Percentiles rank a stretch among this genome's conserved stretches.
These are phyloP conservation scores for Fusarium redolens DNA, from an alignment of 2,329 filamentous ascomycete species.

Conservation along the genomic window DNA sequence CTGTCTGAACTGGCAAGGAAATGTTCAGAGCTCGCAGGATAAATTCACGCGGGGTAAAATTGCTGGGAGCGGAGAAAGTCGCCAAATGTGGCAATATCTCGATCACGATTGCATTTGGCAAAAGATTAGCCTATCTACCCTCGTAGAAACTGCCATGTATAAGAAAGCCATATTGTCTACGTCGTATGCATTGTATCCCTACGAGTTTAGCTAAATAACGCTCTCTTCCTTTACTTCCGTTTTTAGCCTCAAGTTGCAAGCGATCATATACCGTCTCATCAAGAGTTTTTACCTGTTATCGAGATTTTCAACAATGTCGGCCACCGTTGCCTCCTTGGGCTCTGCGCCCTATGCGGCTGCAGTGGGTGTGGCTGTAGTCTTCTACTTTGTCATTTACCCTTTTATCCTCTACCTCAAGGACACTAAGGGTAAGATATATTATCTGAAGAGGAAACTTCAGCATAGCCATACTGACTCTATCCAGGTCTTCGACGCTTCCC, in stretches of 20 bases:
- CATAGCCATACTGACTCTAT: background rate
- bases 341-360: conserved; percentile 31
- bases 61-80: background rate
- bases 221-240: background rate
- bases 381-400: conserved; percentile 30
- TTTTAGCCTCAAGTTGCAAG: too few species aligned
- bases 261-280: too few species aligned
- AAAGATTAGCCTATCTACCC: background rate
- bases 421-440: conserved; percentile 48
- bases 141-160: background rate
- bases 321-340: conserved; percentile 16
- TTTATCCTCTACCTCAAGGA: conserved; percentile 36
- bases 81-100: background rate
- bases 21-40: background rate
- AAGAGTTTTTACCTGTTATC: background rate
- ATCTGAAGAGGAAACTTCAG: fast-evolving
- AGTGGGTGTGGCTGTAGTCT: conserved; percentile 6
- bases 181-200: fast-evolving
- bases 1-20: background rate
- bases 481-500: conserved; percentile 25
- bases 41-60: background rate
- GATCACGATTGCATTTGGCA: background rate
- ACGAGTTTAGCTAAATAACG: fast-evolving
- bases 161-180: background rate
- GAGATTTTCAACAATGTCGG: background rate